These are phyloP conservation scores for Schizosaccharomyces lindneri DNA, from an alignment of 805 yeast species.

Conservation along the genomic window DNA sequence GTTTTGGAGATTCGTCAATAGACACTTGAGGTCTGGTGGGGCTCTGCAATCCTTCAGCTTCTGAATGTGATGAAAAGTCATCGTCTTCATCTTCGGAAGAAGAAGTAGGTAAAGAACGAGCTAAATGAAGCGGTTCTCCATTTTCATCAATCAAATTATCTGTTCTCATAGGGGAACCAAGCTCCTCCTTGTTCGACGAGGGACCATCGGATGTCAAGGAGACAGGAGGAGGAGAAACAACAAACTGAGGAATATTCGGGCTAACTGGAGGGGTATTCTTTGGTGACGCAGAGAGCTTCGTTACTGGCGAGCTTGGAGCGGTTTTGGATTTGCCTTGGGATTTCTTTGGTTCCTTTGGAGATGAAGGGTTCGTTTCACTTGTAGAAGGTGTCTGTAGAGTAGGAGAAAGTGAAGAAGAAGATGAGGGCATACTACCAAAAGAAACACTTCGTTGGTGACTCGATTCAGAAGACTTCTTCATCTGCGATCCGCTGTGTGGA, in stretches of 20 bases:
- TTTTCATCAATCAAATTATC: not conserved
- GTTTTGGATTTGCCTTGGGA: not conserved
- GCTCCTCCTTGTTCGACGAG: not conserved
- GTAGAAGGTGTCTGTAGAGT: too few relatives aligned
- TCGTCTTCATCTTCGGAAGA: not conserved
- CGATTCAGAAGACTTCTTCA: not conserved
- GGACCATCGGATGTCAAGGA: not conserved
- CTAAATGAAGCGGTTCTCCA: not conserved
- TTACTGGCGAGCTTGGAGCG: not conserved
- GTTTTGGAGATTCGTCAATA: not conserved
- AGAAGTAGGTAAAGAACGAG: not conserved
- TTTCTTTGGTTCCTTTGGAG: not conserved
- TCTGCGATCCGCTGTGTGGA: not conserved
- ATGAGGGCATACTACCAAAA: too few relatives aligned
- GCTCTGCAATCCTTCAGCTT: not conserved
- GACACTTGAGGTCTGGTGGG: not conserved
- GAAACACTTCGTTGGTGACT: too few relatives aligned
- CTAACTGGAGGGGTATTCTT: not conserved
- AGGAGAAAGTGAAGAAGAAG: too few relatives aligned
- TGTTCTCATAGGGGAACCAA: not conserved
- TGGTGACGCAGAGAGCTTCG: not conserved
- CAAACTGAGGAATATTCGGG: not conserved
- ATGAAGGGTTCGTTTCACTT: too few relatives aligned
- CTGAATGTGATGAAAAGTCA: not conserved
- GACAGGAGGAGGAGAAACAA: not conserved